Conservation (phyloP, 768 basidiomycete species). For the Hygrophoropsis aurantiaca region DNA sequence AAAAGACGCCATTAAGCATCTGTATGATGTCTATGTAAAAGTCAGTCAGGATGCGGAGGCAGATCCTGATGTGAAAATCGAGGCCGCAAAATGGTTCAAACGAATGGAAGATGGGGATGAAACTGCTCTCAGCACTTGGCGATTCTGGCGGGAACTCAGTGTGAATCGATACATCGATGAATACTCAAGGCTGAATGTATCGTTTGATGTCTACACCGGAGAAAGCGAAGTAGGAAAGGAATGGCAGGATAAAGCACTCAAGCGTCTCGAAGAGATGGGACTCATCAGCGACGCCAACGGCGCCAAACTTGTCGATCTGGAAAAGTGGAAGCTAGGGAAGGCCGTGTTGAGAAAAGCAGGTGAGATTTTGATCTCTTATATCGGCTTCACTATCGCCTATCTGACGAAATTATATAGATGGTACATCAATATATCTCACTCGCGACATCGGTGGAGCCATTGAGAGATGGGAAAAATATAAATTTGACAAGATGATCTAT, state of each 20-base stretch:
- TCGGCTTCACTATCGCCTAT: too few relatives aligned
- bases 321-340: slow-evolving; percentile 89
- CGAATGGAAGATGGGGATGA: slow-evolving; percentile 95
- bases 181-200: slow-evolving; percentile 85
- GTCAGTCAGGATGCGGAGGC: slow-evolving; percentile 82
- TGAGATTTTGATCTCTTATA: slow-evolving; percentile 23
- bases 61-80: slow-evolving; percentile 69
- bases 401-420: slow-evolving; percentile 74
- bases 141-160: slow-evolving; percentile 88
- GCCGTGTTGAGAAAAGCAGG: slow-evolving; percentile 88
- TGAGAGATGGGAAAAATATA: slow-evolving; percentile 89
- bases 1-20: slow-evolving; percentile 89
- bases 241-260: slow-evolving; percentile 72
- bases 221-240: slow-evolving; percentile 79
- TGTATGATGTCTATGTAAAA: slow-evolving; percentile 93
- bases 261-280: slow-evolving; percentile 65
- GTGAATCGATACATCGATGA: slow-evolving; percentile 87
- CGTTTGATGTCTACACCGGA: slow-evolving; percentile 90
- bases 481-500: slow-evolving; percentile 92
- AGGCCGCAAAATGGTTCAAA: slow-evolving; percentile 87
- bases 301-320: slow-evolving; percentile 83
- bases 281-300: slow-evolving; percentile 77
- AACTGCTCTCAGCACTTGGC: slow-evolving; percentile 82
- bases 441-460: slow-evolving; percentile 94
- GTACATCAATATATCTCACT: slow-evolving; percentile 91